A percentile compares a stretch with the other conserved stretches of the same genome.
Evolutionary conservation across 2,329 filamentous ascomycete genomes (phyloP).

Genomic region (Ramularia endophylla): DNA sequence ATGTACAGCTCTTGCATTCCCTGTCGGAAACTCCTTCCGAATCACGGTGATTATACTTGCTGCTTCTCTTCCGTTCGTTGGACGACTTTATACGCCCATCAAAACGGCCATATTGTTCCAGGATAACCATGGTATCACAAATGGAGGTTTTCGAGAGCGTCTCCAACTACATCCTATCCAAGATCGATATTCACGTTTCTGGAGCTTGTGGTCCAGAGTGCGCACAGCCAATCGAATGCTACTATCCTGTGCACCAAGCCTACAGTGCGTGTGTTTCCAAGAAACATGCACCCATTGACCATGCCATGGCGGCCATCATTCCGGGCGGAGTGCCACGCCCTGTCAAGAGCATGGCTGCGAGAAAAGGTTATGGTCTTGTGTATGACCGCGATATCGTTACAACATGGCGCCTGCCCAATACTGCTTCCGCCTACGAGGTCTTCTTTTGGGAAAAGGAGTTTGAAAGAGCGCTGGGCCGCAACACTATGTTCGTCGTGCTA

Average conservation of each 20-base stretch:
- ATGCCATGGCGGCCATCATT: slow-evolving; percentile 4
- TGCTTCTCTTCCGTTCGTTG: no score
- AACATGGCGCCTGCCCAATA: slow-evolving; percentile 19
- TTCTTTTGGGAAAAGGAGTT: slow-evolving; percentile 26
- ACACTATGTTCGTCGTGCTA: slow-evolving; percentile 18
- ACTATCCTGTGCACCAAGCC: slow-evolving; percentile 12
- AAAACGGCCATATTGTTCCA: no score
- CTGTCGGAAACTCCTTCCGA: no score
- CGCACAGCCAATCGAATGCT: slow-evolving; percentile 17
- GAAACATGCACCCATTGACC: slow-evolving; percentile 5
- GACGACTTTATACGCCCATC: no score
- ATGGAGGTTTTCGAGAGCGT: neutral
- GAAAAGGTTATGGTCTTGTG: slow-evolving; percentile 14
- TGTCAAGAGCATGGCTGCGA: slow-evolving; percentile 7
- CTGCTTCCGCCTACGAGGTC: slow-evolving; percentile 19
- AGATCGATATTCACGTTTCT: slow-evolving; percentile 13
- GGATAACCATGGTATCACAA: no score
- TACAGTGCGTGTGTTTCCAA: slow-evolving; percentile 8
- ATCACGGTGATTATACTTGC: no score
- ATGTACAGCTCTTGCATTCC: no score
- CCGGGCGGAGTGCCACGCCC: slow-evolving; percentile 9
- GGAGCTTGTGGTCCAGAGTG: slow-evolving; percentile 16
- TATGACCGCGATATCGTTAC: slow-evolving; percentile 22
- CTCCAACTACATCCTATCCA: slow-evolving; percentile 5
- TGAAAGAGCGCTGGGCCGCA: slow-evolving; percentile 18